Percentiles rank a stretch among this genome's conserved stretches.
Conservation (phyloP, 331 rosid genomes). For the Saraca asoca region DNA sequence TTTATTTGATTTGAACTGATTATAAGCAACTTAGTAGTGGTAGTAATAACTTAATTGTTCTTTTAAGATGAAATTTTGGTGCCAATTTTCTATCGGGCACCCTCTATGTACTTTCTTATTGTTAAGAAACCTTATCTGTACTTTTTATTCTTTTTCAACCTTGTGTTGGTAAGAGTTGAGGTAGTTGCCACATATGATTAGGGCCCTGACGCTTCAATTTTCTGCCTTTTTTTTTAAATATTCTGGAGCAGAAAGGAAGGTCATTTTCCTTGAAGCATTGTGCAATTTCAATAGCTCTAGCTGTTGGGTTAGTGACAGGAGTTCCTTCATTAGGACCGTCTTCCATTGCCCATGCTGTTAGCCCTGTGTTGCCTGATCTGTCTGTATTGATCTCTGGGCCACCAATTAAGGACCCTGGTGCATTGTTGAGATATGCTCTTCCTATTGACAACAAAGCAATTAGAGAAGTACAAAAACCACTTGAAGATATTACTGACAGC, state of each 20-base stretch:
- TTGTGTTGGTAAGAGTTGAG: slow-evolving; percentile 5
- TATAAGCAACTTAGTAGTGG: background rate
- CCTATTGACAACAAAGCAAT: slow-evolving; percentile 93
- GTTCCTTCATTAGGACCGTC: slow-evolving; percentile 65
- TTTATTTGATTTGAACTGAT: background rate
- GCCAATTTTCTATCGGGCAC: slow-evolving; percentile 10
- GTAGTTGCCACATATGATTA: slow-evolving; percentile 11
- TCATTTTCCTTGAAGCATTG: slow-evolving; percentile 67
- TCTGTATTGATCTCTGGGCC: slow-evolving; percentile 93
- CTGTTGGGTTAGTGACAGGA: slow-evolving; percentile 79
- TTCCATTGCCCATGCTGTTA: slow-evolving; percentile 62
- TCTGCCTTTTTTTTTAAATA: slow-evolving; percentile 31
- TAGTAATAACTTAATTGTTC: background rate
- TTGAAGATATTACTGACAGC: slow-evolving; percentile 92
- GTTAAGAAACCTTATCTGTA: background rate
- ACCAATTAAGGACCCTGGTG: slow-evolving; percentile 95
- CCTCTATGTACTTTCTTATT: background rate
- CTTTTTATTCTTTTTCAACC: background rate
- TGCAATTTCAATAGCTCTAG: slow-evolving; percentile 75
- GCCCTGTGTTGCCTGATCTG: slow-evolving; percentile 64
- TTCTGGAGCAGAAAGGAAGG: slow-evolving; percentile 58
- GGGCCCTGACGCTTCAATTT: slow-evolving; percentile 11
- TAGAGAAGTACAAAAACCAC: slow-evolving; percentile 94
- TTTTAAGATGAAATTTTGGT: slow-evolving; percentile 16
- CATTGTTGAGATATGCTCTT: slow-evolving; percentile 86